A percentile compares a stretch with the other conserved stretches of the same genome.
Evolutionary conservation across 352 stramenopile species (phyloP).

Genomic region (Pythium brassicae): DNA sequence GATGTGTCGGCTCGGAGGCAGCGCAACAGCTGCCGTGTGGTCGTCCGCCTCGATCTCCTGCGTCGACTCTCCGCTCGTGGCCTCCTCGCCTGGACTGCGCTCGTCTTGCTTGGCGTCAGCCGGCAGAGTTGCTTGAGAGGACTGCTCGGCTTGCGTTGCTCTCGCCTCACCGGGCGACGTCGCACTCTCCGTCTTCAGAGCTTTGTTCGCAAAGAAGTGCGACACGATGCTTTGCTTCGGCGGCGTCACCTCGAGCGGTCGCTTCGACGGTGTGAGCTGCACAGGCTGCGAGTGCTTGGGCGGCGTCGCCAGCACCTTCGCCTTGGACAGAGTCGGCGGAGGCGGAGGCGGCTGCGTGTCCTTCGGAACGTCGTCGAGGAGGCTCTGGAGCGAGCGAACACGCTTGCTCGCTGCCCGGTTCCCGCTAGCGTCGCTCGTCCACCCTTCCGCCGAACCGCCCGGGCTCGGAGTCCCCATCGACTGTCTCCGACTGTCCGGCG

Average conservation of each 20-base stretch:
- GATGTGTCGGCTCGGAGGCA: constrained; percentile 11
- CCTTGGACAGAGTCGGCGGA: constrained; percentile 13
- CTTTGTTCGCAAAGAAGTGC: constrained; percentile 37
- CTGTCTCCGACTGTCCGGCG: constrained; percentile 30
- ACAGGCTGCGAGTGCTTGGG: constrained; percentile 11
- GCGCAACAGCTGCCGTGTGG: background rate
- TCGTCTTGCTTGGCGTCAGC: constrained; percentile 5
- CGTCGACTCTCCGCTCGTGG: constrained; percentile 11
- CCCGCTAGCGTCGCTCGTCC: constrained; percentile 9
- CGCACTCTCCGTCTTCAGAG: constrained; percentile 6
- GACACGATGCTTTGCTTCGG: constrained; percentile 27
- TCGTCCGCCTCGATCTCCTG: constrained; percentile 11
- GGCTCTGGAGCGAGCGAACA: constrained; percentile 70
- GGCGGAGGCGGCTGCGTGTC: constrained; percentile 19
- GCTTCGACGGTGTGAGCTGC: constrained; percentile 8
- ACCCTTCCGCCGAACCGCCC: constrained; percentile 11
- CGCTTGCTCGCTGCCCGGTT: constrained; percentile 51
- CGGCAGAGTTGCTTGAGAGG: background rate
- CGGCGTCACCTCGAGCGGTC: background rate
- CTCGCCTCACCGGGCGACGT: background rate
- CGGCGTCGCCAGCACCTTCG: background rate
- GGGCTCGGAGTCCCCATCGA: constrained; percentile 11
- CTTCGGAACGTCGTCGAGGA: constrained; percentile 63
- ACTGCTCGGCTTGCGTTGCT: background rate
- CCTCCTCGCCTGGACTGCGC: background rate